Conservation (phyloP, 2,329 filamentous ascomycete species). For the Arthrobotrys sinensis region DNA sequence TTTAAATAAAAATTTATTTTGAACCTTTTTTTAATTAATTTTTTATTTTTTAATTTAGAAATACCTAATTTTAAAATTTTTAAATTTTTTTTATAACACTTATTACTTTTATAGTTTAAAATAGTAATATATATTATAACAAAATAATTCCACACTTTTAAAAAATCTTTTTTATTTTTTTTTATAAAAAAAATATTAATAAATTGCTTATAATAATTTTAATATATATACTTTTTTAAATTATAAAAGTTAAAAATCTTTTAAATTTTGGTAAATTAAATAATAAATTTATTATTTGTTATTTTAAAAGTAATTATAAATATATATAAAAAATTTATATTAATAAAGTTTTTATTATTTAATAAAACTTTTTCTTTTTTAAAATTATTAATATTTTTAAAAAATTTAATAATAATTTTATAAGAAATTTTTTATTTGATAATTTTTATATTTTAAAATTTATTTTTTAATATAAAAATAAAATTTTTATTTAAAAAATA, state of each 20-base stretch:
- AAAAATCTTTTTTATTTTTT: neutral
- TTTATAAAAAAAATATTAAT: slow-evolving; percentile 1
- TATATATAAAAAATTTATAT: neutral
- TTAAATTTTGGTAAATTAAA: neutral
- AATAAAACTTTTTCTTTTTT: slow-evolving; percentile 2
- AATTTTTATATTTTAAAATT: slow-evolving; percentile 8
- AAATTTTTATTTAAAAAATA: neutral
- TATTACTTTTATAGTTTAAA: neutral
- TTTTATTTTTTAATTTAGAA: no score
- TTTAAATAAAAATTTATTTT: slow-evolving; percentile 16
- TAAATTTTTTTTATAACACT: neutral
- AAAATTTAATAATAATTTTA: neutral
- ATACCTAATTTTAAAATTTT: no score
- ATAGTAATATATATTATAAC: neutral
- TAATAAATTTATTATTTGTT: neutral
- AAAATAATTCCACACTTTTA: neutral
- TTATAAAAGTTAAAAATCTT: neutral
- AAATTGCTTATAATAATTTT: slow-evolving; percentile 13
- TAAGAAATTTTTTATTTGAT: neutral
- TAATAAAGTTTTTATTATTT: neutral
- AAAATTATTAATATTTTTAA: slow-evolving; percentile 8
- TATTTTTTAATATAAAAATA: neutral
- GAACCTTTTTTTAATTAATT: no score
- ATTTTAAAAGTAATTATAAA: slow-evolving; percentile 1
- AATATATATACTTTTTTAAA: neutral